A percentile compares a stretch with the other conserved stretches of the same genome.
Conservation (phyloP, 2,329 filamentous ascomycete species). For the Sodiomyces alkalinus region DNA sequence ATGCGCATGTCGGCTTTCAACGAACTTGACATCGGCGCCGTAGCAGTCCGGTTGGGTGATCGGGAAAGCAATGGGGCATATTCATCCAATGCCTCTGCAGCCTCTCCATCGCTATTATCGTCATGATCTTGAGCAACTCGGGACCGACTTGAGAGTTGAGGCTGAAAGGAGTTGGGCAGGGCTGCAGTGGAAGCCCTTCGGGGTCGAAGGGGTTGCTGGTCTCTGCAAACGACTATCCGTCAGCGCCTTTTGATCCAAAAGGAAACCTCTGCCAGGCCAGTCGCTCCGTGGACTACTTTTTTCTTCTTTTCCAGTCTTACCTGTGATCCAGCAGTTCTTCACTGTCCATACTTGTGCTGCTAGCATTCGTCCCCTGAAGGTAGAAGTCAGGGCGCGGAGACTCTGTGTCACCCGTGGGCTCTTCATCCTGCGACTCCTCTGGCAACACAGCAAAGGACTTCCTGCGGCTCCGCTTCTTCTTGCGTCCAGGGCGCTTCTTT, state of each 20-base stretch:
- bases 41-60: slow-evolving; percentile 18
- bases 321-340: slow-evolving; percentile 78
- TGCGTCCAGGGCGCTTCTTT: slow-evolving; percentile 61
- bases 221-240: slow-evolving; percentile 20
- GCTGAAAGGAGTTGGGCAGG: slow-evolving; percentile 18
- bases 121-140: slow-evolving; percentile 11
- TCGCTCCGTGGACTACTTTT: too few relatives aligned
- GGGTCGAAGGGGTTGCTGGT: slow-evolving; percentile 46
- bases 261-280: too few relatives aligned
- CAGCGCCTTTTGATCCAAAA: too few relatives aligned
- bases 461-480: slow-evolving; percentile 60
- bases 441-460: slow-evolving; percentile 63
- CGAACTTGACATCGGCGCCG: slow-evolving; percentile 5
- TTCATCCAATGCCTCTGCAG: slow-evolving; percentile 29
- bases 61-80: slow-evolving; percentile 37
- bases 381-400: slow-evolving; percentile 29
- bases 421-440: slow-evolving; percentile 33
- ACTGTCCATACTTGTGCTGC: slow-evolving; percentile 79
- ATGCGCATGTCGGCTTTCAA: too few relatives aligned
- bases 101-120: slow-evolving; percentile 30
- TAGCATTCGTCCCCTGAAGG: slow-evolving; percentile 43
- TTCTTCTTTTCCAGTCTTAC: too few relatives aligned
- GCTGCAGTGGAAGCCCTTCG: slow-evolving; percentile 41
- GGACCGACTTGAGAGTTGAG: slow-evolving; percentile 12
- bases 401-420: slow-evolving; percentile 11